Conservation (phyloP, 768 basidiomycete species). For the Cystobasidiopsis lactophilus region DNA sequence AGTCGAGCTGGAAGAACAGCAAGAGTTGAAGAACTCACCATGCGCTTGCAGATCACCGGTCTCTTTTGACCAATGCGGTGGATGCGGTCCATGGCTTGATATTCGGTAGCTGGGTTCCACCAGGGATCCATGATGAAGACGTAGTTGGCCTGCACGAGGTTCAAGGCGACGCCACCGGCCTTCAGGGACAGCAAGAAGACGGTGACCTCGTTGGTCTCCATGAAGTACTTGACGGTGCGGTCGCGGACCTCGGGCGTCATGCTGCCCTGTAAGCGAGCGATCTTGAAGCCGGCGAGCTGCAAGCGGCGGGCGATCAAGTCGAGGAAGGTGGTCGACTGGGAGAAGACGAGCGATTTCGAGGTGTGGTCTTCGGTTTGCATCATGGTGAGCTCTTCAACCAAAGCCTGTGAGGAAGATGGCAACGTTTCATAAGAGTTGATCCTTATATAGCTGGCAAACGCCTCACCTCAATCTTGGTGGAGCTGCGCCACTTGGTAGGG, state of each 20-base stretch:
- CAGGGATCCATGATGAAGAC: constrained; percentile 27
- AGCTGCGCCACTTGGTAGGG: constrained; percentile 73
- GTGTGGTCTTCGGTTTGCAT: constrained; percentile 63
- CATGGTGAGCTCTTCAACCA: constrained; percentile 78
- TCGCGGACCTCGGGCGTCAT: constrained; percentile 70
- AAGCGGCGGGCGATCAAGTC: constrained; percentile 83
- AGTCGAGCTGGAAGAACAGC: no score
- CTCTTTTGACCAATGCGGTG: constrained; percentile 59
- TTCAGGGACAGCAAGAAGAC: constrained; percentile 90
- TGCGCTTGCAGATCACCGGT: no score
- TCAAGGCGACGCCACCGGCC: constrained; percentile 81
- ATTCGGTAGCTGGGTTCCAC: constrained; percentile 38
- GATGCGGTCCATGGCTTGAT: constrained; percentile 75
- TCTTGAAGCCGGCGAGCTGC: constrained; percentile 72
- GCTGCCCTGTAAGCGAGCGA: constrained; percentile 82
- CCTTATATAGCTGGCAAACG: no score
- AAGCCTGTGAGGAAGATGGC: no score
- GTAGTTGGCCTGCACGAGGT: constrained; percentile 40
- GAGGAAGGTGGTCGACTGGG: constrained; percentile 79
- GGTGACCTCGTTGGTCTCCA: constrained; percentile 79
- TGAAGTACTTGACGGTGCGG: constrained; percentile 14
- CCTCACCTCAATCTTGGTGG: constrained; percentile 97
- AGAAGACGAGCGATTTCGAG: constrained; percentile 90
- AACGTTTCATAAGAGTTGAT: no score
- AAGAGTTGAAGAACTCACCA: no score